Conservation (phyloP, 768 basidiomycete genomes). For the Boletus reticulatus region DNA sequence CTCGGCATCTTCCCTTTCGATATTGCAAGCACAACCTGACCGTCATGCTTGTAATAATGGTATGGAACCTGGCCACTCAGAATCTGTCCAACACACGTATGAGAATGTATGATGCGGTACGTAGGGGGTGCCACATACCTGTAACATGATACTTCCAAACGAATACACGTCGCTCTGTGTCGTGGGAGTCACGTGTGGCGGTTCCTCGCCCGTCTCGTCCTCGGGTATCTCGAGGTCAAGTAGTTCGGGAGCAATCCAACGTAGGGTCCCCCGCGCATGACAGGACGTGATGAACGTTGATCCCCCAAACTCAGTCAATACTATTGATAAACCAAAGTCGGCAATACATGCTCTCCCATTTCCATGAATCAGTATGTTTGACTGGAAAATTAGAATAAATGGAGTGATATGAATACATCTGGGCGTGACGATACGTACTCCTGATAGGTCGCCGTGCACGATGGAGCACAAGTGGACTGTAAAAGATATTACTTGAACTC, state of each 20-base stretch:
- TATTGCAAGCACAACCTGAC: conserved; percentile 9
- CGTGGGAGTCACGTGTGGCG: no score
- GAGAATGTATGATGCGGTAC: no score
- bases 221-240: no score
- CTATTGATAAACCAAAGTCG: not conserved
- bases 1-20: not conserved
- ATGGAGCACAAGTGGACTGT: conserved; percentile 9
- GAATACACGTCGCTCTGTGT: no score
- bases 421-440: not conserved
- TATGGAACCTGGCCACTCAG: conserved; percentile 16
- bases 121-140: not conserved
- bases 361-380: conserved; percentile 41
- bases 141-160: not conserved
- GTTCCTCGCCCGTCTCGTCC: no score
- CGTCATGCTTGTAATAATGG: conserved; percentile 6
- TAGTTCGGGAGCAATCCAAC: not conserved
- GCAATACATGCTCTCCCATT: conserved; percentile 5
- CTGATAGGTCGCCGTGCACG: conserved; percentile 7
- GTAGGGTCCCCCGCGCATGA: conserved; percentile 7
- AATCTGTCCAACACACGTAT: not conserved
- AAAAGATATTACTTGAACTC: not conserved
- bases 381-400: conserved; percentile 20
- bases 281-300: conserved; percentile 14
- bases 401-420: no score
- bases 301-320: conserved; percentile 3